These are phyloP conservation scores for Hemisphaericaspora lyxosophila DNA, from an alignment of 1,139 yeast genomes.

Conservation along the genomic window DNA sequence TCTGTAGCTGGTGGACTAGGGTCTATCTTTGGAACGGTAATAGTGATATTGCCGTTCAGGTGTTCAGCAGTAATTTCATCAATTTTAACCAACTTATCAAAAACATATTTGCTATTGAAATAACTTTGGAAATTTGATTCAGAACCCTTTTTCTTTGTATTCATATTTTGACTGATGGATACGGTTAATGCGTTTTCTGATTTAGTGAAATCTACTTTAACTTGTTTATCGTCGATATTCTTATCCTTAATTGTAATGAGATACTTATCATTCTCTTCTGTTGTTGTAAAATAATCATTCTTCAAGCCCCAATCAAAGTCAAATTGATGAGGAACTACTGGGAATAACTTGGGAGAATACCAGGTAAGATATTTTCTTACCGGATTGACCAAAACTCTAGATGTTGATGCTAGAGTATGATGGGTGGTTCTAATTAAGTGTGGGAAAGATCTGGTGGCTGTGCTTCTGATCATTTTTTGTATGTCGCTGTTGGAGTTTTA, in stretches of 20 bases:
- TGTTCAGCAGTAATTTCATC: constrained; percentile 14
- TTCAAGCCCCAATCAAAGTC: constrained; percentile 7
- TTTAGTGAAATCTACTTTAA: constrained; percentile 15
- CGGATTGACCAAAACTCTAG: neutral
- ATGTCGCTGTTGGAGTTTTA: neutral
- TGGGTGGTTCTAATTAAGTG: neutral
- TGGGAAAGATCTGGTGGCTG: neutral
- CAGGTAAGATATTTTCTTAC: constrained; percentile 2
- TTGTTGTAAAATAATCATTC: constrained; percentile 9
- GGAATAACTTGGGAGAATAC: constrained; percentile 4
- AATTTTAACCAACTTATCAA: constrained; percentile 14
- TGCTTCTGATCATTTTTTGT: neutral
- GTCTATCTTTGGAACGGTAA: constrained; percentile 16
- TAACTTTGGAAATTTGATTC: constrained; percentile 14
- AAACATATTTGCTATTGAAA: constrained; percentile 11
- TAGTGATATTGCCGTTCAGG: constrained; percentile 11
- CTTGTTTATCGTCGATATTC: constrained; percentile 12
- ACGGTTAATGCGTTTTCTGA: constrained; percentile 14
- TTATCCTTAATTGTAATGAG: constrained; percentile 14
- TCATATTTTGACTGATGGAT: constrained; percentile 9
- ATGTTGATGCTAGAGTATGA: neutral
- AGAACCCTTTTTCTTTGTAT: constrained; percentile 13
- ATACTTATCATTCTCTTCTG: constrained; percentile 17
- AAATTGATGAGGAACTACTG: constrained; percentile 2
- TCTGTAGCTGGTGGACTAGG: constrained; percentile 1